Base-by-base conservation (phyloP, 331 rosid species). In the Pyrus hybrid region DNA sequence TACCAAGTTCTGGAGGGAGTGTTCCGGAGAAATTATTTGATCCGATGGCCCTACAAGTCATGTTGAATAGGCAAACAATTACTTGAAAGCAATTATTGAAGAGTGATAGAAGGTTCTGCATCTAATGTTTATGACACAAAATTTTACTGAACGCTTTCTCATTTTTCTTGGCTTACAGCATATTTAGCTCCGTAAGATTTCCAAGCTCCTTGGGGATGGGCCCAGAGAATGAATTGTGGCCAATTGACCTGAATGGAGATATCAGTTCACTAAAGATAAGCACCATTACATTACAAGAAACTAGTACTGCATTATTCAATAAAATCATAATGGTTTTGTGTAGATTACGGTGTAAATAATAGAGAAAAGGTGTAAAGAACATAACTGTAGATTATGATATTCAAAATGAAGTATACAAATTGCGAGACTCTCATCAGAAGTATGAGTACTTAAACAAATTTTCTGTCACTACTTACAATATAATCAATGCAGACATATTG, bases 401-500 rank as follows among this genome's bases (percentile, higher is more conserved):
- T 16, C n/a, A 16, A 12, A 18, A 51, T 51, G 58, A 51, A 51
- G 47, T 41, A 10, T 41, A 11, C 5, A 41, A 41, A 41, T 41
- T 41, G 47, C 47, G 1, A 41, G 5, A 4, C 14, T 11, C 14
- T 41, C 47, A 41, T 41, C 2, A 13, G 3, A 14, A 14, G 58
- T 13, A 51, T 4, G 17, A 29, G 13, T 49, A 9, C 74, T 26
- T 70, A 26, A 49, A 28, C 3, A 49, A 22, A 63, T 63, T 17
- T 25, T 47, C 23, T 69, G 13, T 3, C 2, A 14, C 37, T 41
- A 58, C 91, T 89, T 81, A 91, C 97, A 93, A 3, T 79, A 67
- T 70, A 4, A 65, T 82, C 91, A 93, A 71, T 7, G 68, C 80
- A 69, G 83, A 60, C 14, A 93, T 85, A 80, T 85, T 86, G 65